Conservation (phyloP, 1,284 basidiomycete species). For the Cystobasidiaceae sp. region DNA sequence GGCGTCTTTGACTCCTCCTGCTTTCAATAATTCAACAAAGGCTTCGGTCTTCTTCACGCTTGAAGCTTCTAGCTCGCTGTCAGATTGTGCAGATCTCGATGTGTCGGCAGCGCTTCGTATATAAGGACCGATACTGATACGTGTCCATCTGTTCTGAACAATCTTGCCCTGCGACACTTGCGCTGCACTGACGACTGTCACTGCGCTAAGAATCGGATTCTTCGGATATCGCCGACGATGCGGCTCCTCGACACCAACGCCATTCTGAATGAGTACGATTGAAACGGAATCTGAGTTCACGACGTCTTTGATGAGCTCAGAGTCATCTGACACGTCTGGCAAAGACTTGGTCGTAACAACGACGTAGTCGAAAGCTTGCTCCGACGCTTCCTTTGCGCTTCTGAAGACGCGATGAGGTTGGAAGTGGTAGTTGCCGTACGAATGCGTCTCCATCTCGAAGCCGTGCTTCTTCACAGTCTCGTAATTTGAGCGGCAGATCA, state of each 20-base stretch:
- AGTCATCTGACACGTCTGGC: conserved; percentile 48
- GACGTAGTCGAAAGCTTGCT: conserved; percentile 48
- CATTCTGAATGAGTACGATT: conserved; percentile 51
- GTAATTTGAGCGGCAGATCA: conserved; percentile 51
- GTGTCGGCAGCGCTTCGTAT: conserved; percentile 36
- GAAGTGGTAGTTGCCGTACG: conserved; percentile 49
- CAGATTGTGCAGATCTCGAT: conserved; percentile 2
- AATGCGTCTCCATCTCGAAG: conserved; percentile 47
- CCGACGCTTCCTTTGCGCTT: conserved; percentile 42
- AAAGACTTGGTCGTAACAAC: conserved; percentile 51
- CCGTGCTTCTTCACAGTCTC: conserved; percentile 45
- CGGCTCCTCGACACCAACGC: conserved; percentile 50
- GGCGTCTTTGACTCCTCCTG: conserved; percentile 48
- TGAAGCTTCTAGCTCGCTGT: conserved; percentile 20
- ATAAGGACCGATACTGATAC: conserved; percentile 50
- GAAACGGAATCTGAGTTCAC: conserved; percentile 38
- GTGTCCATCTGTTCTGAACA: conserved; percentile 50
- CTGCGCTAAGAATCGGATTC: conserved; percentile 47
- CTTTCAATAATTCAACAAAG: conserved; percentile 44
- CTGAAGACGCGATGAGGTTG: conserved; percentile 46
- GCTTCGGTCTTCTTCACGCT: conserved; percentile 13
- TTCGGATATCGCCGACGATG: conserved; percentile 45
- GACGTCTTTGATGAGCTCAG: conserved; percentile 44
- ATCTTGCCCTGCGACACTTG: conserved; percentile 47
- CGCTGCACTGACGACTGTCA: conserved; percentile 50